Conservation (phyloP, 1,284 basidiomycete genomes). For the Irpex sp. region DNA sequence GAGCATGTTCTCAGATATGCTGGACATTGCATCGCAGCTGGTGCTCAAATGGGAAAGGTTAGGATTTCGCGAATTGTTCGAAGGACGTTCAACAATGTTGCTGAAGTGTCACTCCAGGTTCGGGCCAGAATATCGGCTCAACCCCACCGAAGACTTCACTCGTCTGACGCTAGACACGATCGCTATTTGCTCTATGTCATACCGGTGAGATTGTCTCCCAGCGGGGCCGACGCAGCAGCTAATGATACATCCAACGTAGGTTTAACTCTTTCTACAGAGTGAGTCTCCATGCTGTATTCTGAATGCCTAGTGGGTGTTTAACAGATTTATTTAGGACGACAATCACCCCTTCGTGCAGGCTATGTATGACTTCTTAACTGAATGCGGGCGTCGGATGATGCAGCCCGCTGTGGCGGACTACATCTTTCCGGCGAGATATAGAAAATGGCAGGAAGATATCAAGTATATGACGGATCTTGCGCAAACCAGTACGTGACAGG, state of each 20-base stretch:
- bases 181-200: constrained; percentile 40
- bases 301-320: not conserved
- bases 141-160: constrained; percentile 44
- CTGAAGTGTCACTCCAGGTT: constrained; percentile 28
- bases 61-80: not conserved
- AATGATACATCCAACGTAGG: constrained; percentile 14
- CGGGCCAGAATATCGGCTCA: constrained; percentile 37
- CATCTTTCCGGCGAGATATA: constrained; percentile 28
- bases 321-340: constrained; percentile 19
- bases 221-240: not conserved
- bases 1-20: constrained; percentile 48
- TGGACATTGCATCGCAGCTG: constrained; percentile 46
- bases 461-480: not conserved
- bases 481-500: constrained; percentile 23
- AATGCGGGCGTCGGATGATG: constrained; percentile 33
- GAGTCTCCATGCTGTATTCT: not conserved
- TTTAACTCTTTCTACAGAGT: constrained; percentile 38
- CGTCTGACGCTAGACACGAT: constrained; percentile 45
- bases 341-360: constrained; percentile 40
- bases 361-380: constrained; percentile 38
- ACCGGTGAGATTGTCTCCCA: constrained; percentile 28
- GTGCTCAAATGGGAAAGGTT: constrained; percentile 44
- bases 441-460: not conserved
- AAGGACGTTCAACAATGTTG: not conserved
- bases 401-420: constrained; percentile 32